Evolutionary conservation across 2,329 filamentous ascomycete genomes (phyloP).

Genomic region (Dactylellina haptotyla): DNA sequence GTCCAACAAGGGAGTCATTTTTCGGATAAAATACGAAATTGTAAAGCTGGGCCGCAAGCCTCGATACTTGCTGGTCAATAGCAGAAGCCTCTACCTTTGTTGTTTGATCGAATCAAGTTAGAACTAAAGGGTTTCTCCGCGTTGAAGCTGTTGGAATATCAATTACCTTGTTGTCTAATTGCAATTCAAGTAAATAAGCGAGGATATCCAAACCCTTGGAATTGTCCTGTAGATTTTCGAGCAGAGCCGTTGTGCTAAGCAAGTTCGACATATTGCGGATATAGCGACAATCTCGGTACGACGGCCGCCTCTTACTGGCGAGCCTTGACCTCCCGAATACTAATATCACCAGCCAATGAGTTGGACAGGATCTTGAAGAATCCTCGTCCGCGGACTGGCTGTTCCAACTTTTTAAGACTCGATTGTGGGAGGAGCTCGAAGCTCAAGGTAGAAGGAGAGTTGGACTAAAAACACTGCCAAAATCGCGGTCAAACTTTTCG

Average conservation of each 20-base stretch:
- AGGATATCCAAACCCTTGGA: conserved; percentile 51
- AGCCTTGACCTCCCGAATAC: not conserved
- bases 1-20: not conserved
- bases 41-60: conserved; percentile 30
- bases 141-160: conserved; percentile 46
- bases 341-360: not conserved
- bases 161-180: conserved; percentile 45
- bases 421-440: conserved; percentile 12
- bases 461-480: conserved; percentile 13
- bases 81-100: conserved; percentile 2
- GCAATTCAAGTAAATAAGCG: conserved; percentile 51
- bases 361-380: not conserved
- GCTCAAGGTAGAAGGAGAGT: not conserved
- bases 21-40: conserved; percentile 32
- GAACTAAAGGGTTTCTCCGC: not conserved
- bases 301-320: not conserved
- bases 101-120: not conserved
- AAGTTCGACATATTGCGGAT: conserved; percentile 24
- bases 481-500: conserved; percentile 33
- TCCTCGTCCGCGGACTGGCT: not conserved
- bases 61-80: conserved; percentile 13
- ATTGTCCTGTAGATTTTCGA: conserved; percentile 47
- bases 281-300: not conserved
- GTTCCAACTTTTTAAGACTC: not conserved
- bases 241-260: conserved; percentile 31